A percentile compares a stretch with the other conserved stretches of the same genome.
phyloP scores from a whole-genome alignment of 2,329 filamentous ascomycete species.

The Albophoma yamanashiensis region DNA sequence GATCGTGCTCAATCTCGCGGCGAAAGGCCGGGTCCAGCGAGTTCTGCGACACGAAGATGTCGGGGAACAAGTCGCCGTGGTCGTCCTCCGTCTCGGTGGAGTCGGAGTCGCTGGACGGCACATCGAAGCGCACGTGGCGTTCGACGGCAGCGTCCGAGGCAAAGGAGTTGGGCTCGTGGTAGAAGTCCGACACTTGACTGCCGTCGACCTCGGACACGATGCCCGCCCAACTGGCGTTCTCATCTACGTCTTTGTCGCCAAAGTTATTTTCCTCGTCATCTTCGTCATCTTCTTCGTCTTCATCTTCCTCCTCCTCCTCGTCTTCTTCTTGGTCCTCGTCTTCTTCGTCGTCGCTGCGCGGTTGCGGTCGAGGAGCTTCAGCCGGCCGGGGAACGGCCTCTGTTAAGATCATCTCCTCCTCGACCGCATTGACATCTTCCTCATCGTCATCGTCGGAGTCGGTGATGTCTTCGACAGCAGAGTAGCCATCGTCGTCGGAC shows the following conservation, averaged over 20 bases:
- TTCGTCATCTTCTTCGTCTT: constrained; percentile 27
- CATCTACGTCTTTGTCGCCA: constrained; percentile 29
- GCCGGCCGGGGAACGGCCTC: constrained; percentile 27
- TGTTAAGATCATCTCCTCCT: constrained; percentile 63
- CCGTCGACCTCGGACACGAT: constrained; percentile 39
- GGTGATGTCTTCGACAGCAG: constrained; percentile 67
- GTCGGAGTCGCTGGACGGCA: constrained; percentile 56
- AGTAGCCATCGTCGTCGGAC: constrained; percentile 65
- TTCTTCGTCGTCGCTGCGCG: constrained; percentile 5
- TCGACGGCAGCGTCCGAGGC: constrained; percentile 28
- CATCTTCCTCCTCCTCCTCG: constrained; percentile 24
- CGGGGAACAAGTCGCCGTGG: constrained; percentile 57
- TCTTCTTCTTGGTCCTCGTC: constrained; percentile 26
- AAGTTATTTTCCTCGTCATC: constrained; percentile 26
- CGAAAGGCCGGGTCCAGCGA: constrained; percentile 62
- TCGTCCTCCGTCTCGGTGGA: constrained; percentile 54
- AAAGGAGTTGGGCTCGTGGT: constrained; percentile 28
- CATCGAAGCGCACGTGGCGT: constrained; percentile 66
- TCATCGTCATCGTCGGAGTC: constrained; percentile 72
- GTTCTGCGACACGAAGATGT: constrained; percentile 69
- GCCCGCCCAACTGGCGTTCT: constrained; percentile 44
- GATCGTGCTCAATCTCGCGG: constrained; percentile 60
- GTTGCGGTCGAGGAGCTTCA: constrained; percentile 40
- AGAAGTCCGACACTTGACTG: constrained; percentile 30
- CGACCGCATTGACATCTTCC: constrained; percentile 64